Evolutionary conservation across 495 filamentous ascomycete genomes (phyloP), one percentile per base, ranked within the genome.

Genomic region (Amphirosellinia nigrospora): DNA sequence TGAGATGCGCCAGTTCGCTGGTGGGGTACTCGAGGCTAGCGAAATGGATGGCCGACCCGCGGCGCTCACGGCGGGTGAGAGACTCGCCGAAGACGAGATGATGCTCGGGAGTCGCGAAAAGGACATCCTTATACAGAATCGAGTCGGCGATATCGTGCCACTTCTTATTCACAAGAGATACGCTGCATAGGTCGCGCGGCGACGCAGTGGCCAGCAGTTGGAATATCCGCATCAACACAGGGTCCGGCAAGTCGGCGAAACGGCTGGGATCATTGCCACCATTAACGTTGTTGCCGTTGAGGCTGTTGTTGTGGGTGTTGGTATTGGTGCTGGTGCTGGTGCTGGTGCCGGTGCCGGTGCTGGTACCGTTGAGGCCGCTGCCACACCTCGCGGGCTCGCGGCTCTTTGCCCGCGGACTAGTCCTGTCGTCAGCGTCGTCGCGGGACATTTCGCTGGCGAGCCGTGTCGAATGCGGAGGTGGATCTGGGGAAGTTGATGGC

Each of bases 61-160:
- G 70, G 21, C 78, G 67, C 41, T 73, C 74, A 7, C 78, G 66
- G 41, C 71, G 73, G 8, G 50, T 64, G 4, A 79, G 74, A 8
- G 75, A 78, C 73, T 79, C 68, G 68, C 75, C 73, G 66, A 79
- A 79, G 16, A 71, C 71, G 62, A 78, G 70, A 66, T 79, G 78
- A 26, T 78, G 70, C 28, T 77, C 70, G 19, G 78, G 74, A 46
- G 68, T 68, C 30, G 73, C 69, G 69, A 79, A 79, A 13, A 60
- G 69, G 28, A 79, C 72, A 3, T 71, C 70, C 60, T 77, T 70
- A 70, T 79, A 74, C 2, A 79, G 74, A 28, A 79, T 59, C 23
- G 78, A 73, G 64, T 79, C 78, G 68, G 76, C 73, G 34, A 78
- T 30, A 30, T 55, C 52, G 39, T 79, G 76, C 41, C 75, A 69